phyloP scores from a whole-genome alignment of 2,329 filamentous ascomycete genomes.

The Fusarium nisikadoi region DNA sequence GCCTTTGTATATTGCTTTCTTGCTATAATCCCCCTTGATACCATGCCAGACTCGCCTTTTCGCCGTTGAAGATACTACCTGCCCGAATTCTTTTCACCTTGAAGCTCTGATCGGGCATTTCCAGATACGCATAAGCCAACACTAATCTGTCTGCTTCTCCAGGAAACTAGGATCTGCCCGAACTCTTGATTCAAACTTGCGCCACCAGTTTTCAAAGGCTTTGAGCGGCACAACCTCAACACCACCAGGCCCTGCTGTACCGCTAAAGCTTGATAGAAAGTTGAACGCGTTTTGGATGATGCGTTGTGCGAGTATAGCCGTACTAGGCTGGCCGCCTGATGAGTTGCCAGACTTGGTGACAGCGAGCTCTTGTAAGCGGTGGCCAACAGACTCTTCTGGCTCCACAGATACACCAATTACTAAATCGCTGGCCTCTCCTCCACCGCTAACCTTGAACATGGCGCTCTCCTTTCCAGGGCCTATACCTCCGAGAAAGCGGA shows the following conservation, averaged over 20 bases:
- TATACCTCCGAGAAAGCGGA: conserved; percentile 88
- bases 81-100: not conserved
- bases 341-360: conserved; percentile 42
- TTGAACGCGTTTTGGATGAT: conserved; percentile 99
- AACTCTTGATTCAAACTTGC: conserved; percentile 89
- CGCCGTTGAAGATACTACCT: not conserved
- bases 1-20: not conserved
- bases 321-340: conserved; percentile 62
- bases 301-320: conserved; percentile 84
- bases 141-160: conserved; percentile 65
- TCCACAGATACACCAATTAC: conserved; percentile 88
- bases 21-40: not conserved
- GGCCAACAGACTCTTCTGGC: conserved; percentile 75
- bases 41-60: not conserved
- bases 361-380: conserved; percentile 71
- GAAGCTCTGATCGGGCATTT: not conserved
- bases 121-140: not conserved
- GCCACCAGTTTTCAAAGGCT: conserved; percentile 98
- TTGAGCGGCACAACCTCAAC: conserved; percentile 92
- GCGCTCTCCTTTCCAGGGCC: conserved; percentile 91
- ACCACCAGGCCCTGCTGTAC: conserved; percentile 67
- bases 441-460: conserved; percentile 80
- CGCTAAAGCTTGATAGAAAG: conserved; percentile 88
- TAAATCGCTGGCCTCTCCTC: conserved; percentile 57
- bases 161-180: conserved; percentile 89